Evolutionary conservation across 2,329 filamentous ascomycete species (phyloP), one percentile per base, ranked within the genome.

Genomic region (Claviceps maximensis): DNA sequence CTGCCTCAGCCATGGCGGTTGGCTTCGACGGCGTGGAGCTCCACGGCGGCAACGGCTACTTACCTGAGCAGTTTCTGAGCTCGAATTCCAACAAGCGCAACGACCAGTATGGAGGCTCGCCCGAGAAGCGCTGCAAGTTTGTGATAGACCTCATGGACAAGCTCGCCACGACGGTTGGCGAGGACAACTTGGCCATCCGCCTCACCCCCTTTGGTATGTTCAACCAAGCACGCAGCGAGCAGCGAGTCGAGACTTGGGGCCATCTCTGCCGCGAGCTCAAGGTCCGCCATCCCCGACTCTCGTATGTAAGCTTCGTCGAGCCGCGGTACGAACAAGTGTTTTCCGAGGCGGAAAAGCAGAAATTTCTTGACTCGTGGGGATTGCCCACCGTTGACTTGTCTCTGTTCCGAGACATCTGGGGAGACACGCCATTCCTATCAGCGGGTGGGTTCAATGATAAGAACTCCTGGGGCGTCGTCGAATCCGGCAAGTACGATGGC

Each of bases 271-370:
- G 65, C 42, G 66, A 73, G 54, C 59, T 80, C 55, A 79, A 79
- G 61, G 59, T 61, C 48, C 59, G 61, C 5, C 63, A 69, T 10
- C 73, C 72, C 0, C 58, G 62, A 4, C 60, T 79, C n/a, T 72
- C 72, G 2, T 80, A 80, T 56, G 72, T 80, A 17, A 75, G 73
- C 64, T 76, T 80, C 46, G 68, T 80, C 48, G 77, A 80, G 62
- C 76, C 76, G 56, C 68, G 73, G 17, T 79, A 70, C 59, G 76
- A 80, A 54, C 76, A 79, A 60, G 69, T 79, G 40, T 71, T 74
- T 57, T 73, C 68, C 31, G 62, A 67, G 15, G 61, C 66, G 12
- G 73, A 78, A 58, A 78, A 79, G 58, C 70, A 76, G 29, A 61
- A 64, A 31, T 74, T 76, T 58, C 65, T 79, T 4, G 53, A 64